These are phyloP conservation scores for Trametes meyenii DNA, from an alignment of 768 basidiomycete species.

Conservation along the genomic window DNA sequence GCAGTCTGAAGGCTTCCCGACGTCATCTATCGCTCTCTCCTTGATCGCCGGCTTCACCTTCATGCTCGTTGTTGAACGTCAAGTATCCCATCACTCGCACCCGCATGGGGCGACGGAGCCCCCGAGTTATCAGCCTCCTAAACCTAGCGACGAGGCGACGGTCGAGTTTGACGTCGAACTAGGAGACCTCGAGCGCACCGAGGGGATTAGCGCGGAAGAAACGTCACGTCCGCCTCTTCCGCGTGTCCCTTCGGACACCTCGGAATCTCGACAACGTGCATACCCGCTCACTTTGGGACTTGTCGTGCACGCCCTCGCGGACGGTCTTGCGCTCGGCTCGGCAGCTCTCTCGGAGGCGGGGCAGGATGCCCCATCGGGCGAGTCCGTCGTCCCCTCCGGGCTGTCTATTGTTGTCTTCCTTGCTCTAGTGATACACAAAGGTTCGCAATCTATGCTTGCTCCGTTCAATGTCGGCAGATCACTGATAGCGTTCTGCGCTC, in stretches of 20 bases:
- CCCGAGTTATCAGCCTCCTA: conserved; percentile 30
- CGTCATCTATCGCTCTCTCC: conserved; percentile 60
- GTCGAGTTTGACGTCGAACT: conserved; percentile 67
- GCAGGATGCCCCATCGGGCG: conserved; percentile 32
- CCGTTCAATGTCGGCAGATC: background rate
- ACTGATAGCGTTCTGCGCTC: background rate
- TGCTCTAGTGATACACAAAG: conserved; percentile 92
- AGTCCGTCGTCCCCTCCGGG: conserved; percentile 29
- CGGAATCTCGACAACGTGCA: conserved; percentile 44
- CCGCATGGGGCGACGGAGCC: conserved; percentile 21
- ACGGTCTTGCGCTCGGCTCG: conserved; percentile 91
- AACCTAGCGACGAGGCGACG: conserved; percentile 29
- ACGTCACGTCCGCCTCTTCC: background rate
- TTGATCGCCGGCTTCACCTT: conserved; percentile 62
- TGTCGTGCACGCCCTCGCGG: conserved; percentile 85
- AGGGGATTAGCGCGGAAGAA: conserved; percentile 29
- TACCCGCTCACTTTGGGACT: conserved; percentile 84
- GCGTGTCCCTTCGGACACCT: conserved; percentile 5
- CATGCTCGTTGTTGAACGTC: conserved; percentile 72
- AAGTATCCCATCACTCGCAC: conserved; percentile 55
- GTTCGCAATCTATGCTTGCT: conserved; percentile 34
- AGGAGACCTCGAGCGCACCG: conserved; percentile 55
- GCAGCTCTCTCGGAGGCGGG: conserved; percentile 48
- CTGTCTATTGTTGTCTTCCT: conserved; percentile 87
- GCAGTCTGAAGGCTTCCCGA: conserved; percentile 41